Evolutionary conservation across 2,329 filamentous ascomycete species (phyloP), one percentile per base, ranked within the genome.

Genomic region (Drechslerella stenobrocha): DNA sequence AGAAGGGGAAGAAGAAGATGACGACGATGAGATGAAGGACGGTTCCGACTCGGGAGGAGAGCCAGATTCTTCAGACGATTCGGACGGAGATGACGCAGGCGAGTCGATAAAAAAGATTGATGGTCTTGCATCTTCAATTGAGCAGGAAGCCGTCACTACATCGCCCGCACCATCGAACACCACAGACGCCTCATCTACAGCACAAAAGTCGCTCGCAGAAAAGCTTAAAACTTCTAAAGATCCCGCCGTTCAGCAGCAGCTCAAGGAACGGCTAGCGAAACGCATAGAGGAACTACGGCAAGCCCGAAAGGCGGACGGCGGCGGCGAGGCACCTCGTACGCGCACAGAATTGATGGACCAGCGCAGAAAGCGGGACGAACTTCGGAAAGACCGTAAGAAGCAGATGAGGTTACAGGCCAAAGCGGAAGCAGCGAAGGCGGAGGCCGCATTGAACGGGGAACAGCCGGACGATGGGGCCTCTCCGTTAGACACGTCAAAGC

Each of bases 331-430:
- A 66, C 87, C 87, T 73, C 85, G 88, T 70, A 95, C 89, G 67
- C 84, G 93, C 69, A 88, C 95, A 77, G 91, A 97, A 75, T 82
- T 98, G 9, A 90, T 98, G 73, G 93, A 97, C 77, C 84, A 89
- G 44, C 84, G 93, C 40, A 84, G 93, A 70, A 85, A 86, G 75
- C 96, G 96, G 78, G 88, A 95, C 75, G 87, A 89, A 65, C 85
- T 90, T 76, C 85, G 90, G 70, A 92, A 91, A 76, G 86, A 85
- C 20, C 87, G 92, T 74, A 97, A 96, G 80, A 93, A 95, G 77
- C 88, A 92, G 74, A 79, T 90, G 63, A 84, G 91, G 44, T 80
- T 83, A 71, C 82, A 88, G 73, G 87, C 88, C 18, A 92, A 88
- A 75, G 63, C 45, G 20, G 44, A 52, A 22, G 50, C 63, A 6